A percentile compares a stretch with the other conserved stretches of the same genome.
Evolutionary conservation across 2,329 filamentous ascomycete species (phyloP).

Genomic region (Aspergillus fischeri): DNA sequence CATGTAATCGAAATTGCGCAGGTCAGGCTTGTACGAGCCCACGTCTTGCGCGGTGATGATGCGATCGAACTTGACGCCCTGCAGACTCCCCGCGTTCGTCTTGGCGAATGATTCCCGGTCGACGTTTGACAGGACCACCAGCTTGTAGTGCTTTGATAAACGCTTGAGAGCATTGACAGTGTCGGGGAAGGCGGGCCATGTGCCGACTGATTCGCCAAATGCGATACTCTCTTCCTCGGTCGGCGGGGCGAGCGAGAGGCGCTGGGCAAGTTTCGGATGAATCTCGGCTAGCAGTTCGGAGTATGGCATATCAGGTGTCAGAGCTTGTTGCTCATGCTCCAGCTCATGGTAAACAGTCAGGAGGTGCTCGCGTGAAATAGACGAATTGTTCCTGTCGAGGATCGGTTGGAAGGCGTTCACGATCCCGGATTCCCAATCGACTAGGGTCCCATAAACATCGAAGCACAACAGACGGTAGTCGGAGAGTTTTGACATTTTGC

Average conservation of each 20-base stretch:
- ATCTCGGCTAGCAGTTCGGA: constrained; percentile 53
- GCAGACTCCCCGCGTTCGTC: constrained; percentile 48
- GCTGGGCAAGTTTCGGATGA: constrained; percentile 31
- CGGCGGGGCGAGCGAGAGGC: constrained; percentile 22
- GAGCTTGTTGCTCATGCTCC: constrained; percentile 47
- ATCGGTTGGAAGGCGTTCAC: constrained; percentile 47
- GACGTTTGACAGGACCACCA: constrained; percentile 57
- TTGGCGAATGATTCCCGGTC: constrained; percentile 49
- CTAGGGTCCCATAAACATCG: constrained; percentile 75
- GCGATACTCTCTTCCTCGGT: constrained; percentile 33
- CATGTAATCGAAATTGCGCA: constrained; percentile 63
- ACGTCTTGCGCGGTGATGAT: constrained; percentile 68
- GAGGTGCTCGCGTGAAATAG: constrained; percentile 28
- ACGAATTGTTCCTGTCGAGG: constrained; percentile 35
- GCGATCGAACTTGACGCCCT: constrained; percentile 55
- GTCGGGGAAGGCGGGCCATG: constrained; percentile 56
- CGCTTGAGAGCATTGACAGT: constrained; percentile 50
- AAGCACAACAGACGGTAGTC: constrained; percentile 59
- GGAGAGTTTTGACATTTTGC: constrained; percentile 22
- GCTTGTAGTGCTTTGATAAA: constrained; percentile 49
- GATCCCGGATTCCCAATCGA: constrained; percentile 73
- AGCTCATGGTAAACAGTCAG: constrained; percentile 24
- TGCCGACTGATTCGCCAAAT: constrained; percentile 48
- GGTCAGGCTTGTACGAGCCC: constrained; percentile 66
- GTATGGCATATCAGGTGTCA: constrained; percentile 58